Evolutionary conservation across 2,329 filamentous ascomycete genomes (phyloP).

Genomic region (Pseudogymnoascus sp.): DNA sequence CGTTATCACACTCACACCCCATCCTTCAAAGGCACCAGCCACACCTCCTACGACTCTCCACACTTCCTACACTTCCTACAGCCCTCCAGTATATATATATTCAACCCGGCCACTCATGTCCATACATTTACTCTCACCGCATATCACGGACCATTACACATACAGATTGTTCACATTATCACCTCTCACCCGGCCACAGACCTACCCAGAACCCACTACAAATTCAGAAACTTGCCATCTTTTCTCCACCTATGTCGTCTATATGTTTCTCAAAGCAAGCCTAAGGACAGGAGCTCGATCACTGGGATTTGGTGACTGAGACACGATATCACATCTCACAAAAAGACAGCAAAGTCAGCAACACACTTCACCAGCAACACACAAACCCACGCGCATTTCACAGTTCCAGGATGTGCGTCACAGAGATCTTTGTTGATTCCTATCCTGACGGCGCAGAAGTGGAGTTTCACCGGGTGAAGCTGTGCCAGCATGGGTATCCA

Average conservation of each 20-base stretch:
- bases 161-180: not conserved
- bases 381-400: slow-evolving; percentile 21
- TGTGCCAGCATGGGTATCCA: slow-evolving; percentile 35
- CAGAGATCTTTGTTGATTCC: slow-evolving; percentile 41
- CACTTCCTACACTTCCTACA: not conserved
- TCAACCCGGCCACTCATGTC: not conserved
- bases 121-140: not conserved
- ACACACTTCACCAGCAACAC: slow-evolving; percentile 19
- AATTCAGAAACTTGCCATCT: not conserved
- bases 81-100: not conserved
- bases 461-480: slow-evolving; percentile 34
- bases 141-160: not conserved
- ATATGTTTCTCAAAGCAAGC: not conserved
- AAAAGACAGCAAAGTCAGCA: slow-evolving; percentile 22
- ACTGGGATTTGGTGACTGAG: not conserved
- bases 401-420: slow-evolving; percentile 45
- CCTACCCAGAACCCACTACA: not conserved
- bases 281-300: not conserved
- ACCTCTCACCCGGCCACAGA: not conserved
- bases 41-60: not conserved
- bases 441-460: slow-evolving; percentile 41
- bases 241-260: not conserved
- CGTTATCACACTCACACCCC: not conserved
- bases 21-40: slow-evolving; percentile 10
- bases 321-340: not conserved